phyloP scores from a whole-genome alignment of 768 basidiomycete genomes.

The Chiua virens region DNA sequence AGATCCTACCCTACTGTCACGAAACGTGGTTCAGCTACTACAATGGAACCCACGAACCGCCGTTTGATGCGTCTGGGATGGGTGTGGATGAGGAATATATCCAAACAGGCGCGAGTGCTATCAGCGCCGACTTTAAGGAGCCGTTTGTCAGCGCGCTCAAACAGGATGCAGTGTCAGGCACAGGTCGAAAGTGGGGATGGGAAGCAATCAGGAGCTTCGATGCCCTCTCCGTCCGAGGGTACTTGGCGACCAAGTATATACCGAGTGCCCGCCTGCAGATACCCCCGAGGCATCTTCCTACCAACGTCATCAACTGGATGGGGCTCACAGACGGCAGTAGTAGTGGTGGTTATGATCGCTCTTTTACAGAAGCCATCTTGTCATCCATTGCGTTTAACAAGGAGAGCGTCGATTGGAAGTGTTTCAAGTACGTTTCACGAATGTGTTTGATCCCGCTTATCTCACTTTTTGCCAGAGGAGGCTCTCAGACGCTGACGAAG shows the following conservation, averaged over 20 bases:
- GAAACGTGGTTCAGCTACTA: constrained; percentile 4
- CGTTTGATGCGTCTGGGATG: constrained; percentile 9
- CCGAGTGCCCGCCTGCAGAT: constrained; percentile 6
- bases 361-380: background rate
- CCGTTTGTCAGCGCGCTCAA: constrained; percentile 21
- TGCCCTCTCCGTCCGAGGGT: constrained; percentile 22
- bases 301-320: constrained; percentile 26
- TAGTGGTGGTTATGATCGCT: background rate
- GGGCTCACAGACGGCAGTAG: background rate
- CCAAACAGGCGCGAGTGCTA: constrained; percentile 19
- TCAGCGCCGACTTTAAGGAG: constrained; percentile 9
- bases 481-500: too few species aligned
- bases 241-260: constrained; percentile 14
- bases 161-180: constrained; percentile 14
- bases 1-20: constrained; percentile 21
- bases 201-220: constrained; percentile 26
- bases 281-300: constrained; percentile 4
- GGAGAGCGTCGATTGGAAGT: background rate
- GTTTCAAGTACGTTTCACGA: background rate
- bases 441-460: too few species aligned
- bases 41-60: constrained; percentile 4
- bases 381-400: background rate
- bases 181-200: constrained; percentile 23
- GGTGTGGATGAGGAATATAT: constrained; percentile 8
- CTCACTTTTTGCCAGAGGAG: too few species aligned